A percentile compares a stretch with the other conserved stretches of the same genome.
Evolutionary conservation across 179 eudicot species (phyloP).

Genomic region (Amaranthus tricolor): DNA sequence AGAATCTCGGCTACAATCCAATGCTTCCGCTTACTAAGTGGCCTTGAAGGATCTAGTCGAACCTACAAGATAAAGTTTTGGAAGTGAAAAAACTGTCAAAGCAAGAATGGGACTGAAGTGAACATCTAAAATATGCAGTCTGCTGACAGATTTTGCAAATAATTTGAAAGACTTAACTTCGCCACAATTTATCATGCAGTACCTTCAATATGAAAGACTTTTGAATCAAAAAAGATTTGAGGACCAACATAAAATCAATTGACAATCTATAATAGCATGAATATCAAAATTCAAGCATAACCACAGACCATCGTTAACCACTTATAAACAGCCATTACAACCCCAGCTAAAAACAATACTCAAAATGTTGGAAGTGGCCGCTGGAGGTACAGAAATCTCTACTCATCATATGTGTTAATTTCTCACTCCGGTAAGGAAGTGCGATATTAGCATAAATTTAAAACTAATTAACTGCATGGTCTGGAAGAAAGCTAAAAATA

Average conservation of each 20-base stretch:
- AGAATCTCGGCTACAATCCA: constrained; percentile 89
- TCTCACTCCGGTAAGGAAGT: not conserved
- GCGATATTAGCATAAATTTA: not conserved
- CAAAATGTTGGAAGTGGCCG: not conserved
- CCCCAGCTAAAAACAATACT: not conserved
- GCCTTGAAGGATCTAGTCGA: constrained; percentile 80
- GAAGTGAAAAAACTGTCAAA: too few species aligned
- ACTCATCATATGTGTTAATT: too few species aligned
- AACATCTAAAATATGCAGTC: too few species aligned
- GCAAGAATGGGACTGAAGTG: not conserved
- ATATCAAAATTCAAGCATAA: not conserved
- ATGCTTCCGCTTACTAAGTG: constrained; percentile 82
- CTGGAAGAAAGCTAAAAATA: not conserved
- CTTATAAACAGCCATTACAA: not conserved
- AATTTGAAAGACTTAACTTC: not conserved
- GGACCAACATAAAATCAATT: not conserved
- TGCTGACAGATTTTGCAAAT: not conserved
- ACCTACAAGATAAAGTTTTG: constrained; percentile 47
- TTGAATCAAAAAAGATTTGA: not conserved
- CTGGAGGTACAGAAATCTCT: not conserved
- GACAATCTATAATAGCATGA: not conserved
- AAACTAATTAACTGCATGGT: not conserved
- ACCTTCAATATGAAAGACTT: not conserved
- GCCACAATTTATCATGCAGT: not conserved
- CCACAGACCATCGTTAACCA: not conserved